Evolutionary conservation across 495 filamentous ascomycete genomes (phyloP), one percentile per base, ranked within the genome.

Genomic region (Hypoxylon fragiforme): DNA sequence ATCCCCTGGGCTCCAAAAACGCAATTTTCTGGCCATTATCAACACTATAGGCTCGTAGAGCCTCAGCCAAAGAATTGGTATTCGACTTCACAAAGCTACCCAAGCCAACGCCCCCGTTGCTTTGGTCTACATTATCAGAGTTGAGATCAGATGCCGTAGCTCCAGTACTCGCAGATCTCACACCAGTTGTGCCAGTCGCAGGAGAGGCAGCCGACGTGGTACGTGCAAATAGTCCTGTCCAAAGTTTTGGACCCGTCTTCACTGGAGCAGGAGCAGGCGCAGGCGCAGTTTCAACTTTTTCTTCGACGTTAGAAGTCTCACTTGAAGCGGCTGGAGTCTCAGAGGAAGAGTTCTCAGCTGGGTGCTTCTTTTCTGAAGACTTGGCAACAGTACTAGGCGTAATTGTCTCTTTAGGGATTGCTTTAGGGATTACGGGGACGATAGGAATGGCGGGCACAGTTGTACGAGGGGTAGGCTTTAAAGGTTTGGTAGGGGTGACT

Each of bases 1-100:
- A 81, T 3, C 94, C 94, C 41, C 95, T 80, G n/a, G 94, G 94
- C 68, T 97, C 90, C 3, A 98, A 78, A 66, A 97, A 97, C 8
- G 85, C 72, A 42, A 92, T 74, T 60, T 89, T 91, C 4, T 81
- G 78, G 13, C 78, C 75, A 32, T 75, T 74, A 20, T 77, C 77
- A 30, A 86, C 82, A 42, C 78, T 81, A 63, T 88, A 87, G 13
- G 76, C 81, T 37, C 76, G 75, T 26, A 97, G 69, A 30, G 86
- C 89, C 52, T 95, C 87, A 3, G 83, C 85, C 39, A 95, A 64
- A 30, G 88, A 85, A 58, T 77, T 81, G 26, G 73, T 77, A 57
- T 85, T 88, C 4, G 80, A 69, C 34, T 85, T 88, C 19, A 59
- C 26, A 53, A 73, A 69, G 44, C 65, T 57, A 47, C 61, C 60